Percentiles rank a stretch among this genome's conserved stretches.
phyloP scores from a whole-genome alignment of 2,329 filamentous ascomycete species.

The Dactylellina drechsleri region DNA sequence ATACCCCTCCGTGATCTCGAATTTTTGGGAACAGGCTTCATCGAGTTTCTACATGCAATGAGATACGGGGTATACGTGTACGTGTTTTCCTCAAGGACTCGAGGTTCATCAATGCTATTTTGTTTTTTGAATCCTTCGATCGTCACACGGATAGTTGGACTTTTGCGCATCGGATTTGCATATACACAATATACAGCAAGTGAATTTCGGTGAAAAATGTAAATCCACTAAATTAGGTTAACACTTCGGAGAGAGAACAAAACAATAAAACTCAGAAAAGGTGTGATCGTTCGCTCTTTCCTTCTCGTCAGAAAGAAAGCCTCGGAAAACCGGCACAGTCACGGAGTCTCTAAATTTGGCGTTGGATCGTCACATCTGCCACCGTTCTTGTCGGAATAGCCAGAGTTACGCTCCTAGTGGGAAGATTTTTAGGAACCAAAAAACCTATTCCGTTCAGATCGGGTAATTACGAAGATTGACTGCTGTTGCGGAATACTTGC shows the following conservation, averaged over 20 bases:
- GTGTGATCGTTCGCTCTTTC: too few species aligned
- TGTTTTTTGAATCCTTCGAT: background rate
- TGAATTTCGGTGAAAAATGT: background rate
- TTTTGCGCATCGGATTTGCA: background rate
- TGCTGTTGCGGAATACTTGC: background rate
- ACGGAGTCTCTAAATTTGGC: slow-evolving; percentile 15
- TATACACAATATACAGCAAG: background rate
- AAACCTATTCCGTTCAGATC: background rate
- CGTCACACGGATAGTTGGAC: background rate
- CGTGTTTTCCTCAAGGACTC: too few species aligned
- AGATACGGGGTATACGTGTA: too few species aligned
- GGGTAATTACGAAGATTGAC: slow-evolving; percentile 2
- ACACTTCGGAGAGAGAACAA: background rate
- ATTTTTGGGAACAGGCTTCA: too few species aligned
- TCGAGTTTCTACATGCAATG: too few species aligned
- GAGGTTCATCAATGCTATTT: too few species aligned
- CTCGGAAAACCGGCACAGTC: slow-evolving; percentile 41
- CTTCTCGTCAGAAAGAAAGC: background rate
- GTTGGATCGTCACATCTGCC: slow-evolving; percentile 27
- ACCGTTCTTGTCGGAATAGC: slow-evolving; percentile 5
- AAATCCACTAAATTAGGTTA: slow-evolving; percentile 1
- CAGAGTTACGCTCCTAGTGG: background rate
- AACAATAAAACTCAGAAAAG: background rate
- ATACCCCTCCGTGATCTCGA: background rate
- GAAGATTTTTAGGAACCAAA: background rate